phyloP scores from a whole-genome alignment of 805 yeast genomes.

The Wickerhamomyces bovis region DNA sequence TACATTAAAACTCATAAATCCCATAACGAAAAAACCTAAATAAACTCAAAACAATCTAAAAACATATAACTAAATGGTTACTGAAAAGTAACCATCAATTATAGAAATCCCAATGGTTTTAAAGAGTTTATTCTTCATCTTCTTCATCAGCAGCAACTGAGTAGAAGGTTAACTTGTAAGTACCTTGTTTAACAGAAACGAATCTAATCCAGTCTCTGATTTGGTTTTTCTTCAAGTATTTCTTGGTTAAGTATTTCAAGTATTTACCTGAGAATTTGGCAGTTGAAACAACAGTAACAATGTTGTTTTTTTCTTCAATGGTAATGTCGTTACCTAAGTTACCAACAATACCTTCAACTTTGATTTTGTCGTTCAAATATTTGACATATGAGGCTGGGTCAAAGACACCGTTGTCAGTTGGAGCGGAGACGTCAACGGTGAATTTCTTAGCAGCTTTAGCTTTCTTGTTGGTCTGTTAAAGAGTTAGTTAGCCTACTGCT shows the following conservation, averaged over 20 bases:
- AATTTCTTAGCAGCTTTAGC: constrained; percentile 80
- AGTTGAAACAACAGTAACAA: constrained; percentile 82
- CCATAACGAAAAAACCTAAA: constrained; percentile 15
- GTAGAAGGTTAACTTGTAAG: constrained; percentile 98
- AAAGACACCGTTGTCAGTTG: constrained; percentile 94
- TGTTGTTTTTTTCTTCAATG: constrained; percentile 83
- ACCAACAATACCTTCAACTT: constrained; percentile 94
- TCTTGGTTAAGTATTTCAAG: constrained; percentile 99
- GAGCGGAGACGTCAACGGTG: constrained; percentile 94
- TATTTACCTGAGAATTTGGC: constrained; percentile 99
- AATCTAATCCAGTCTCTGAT: constrained; percentile 99
- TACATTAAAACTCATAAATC: constrained; percentile 12
- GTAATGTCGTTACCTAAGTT: constrained; percentile 94
- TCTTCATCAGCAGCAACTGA: constrained; percentile 96
- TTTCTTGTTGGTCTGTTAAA: constrained; percentile 67
- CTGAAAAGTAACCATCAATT: constrained; percentile 13
- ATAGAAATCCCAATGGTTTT: constrained; percentile 1
- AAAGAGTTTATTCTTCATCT: constrained; percentile 73
- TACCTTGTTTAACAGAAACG: constrained; percentile 91
- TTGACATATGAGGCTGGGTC: constrained; percentile 97
- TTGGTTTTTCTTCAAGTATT: constrained; percentile 99
- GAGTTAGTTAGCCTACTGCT: constrained; percentile 72
- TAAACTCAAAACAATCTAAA: constrained; percentile 11
- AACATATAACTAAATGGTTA: constrained; percentile 12
- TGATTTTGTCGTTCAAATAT: constrained; percentile 98